A percentile compares a stretch with the other conserved stretches of the same genome.
Conservation (phyloP, 2,329 filamentous ascomycete species). For the Microdochium nivale region DNA sequence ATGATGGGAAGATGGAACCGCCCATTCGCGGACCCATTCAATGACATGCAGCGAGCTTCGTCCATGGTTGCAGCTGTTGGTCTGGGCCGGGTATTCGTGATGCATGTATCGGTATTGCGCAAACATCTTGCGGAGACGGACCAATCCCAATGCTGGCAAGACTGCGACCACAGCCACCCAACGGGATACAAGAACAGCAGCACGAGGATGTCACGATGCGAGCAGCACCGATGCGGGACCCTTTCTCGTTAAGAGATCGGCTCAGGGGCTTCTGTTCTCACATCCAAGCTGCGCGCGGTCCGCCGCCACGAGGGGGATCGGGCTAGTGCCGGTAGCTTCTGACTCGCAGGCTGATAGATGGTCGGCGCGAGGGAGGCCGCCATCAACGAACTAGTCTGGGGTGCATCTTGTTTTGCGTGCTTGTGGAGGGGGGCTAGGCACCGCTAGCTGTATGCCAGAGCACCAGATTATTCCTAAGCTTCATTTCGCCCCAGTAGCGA, state of each 20-base stretch:
- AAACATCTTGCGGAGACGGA: background rate
- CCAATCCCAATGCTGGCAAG: too few species aligned
- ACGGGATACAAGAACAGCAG: too few species aligned
- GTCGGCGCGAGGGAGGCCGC: background rate
- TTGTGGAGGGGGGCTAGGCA: background rate
- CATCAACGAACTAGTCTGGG: background rate
- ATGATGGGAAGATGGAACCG: slow-evolving; percentile 3
- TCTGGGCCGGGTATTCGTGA: background rate
- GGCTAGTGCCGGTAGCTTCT: background rate
- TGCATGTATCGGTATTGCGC: background rate
- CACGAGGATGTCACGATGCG: too few species aligned
- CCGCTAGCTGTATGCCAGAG: background rate
- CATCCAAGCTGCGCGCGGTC: background rate
- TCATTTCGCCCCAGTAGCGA: background rate
- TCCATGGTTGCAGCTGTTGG: background rate
- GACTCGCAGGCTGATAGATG: background rate
- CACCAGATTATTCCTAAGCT: background rate
- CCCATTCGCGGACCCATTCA: slow-evolving; percentile 2
- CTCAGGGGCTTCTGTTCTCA: background rate
- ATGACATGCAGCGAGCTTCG: background rate
- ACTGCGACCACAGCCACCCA: too few species aligned
- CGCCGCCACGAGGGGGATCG: background rate
- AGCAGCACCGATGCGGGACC: too few species aligned
- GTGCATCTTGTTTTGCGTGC: background rate
- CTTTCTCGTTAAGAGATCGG: too few species aligned